A percentile compares a stretch with the other conserved stretches of the same genome.
Evolutionary conservation across 176 grass and related monocot genomes (phyloP).

Genomic region (Thalia dealbata): DNA sequence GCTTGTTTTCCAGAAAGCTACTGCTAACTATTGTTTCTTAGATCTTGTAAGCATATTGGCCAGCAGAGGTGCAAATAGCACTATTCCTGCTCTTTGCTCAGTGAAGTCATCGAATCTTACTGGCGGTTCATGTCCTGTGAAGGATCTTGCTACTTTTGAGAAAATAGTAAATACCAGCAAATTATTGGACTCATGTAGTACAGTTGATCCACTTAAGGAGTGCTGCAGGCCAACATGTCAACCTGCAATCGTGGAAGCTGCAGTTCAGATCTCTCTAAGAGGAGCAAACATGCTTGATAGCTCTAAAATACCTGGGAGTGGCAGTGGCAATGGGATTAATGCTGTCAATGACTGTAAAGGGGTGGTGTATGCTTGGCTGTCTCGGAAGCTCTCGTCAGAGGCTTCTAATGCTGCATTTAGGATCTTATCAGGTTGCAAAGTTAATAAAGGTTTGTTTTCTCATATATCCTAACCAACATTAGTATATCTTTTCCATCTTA

Average conservation of each 20-base stretch:
- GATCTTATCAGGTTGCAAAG: conserved; percentile 85
- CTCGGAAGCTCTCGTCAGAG: conserved; percentile 62
- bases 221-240: conserved; percentile 82
- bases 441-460: conserved; percentile 74
- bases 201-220: conserved; percentile 82
- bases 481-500: neutral
- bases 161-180: conserved; percentile 79
- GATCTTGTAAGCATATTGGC: conserved; percentile 77
- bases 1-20: conserved; percentile 67
- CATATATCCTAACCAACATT: conserved; percentile 2
- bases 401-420: conserved; percentile 64
- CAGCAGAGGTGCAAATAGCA: conserved; percentile 68
- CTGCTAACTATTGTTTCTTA: conserved; percentile 76
- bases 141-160: conserved; percentile 74
- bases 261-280: conserved; percentile 63
- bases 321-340: conserved; percentile 49
- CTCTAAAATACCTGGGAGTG: conserved; percentile 63
- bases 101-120: conserved; percentile 75
- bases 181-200: conserved; percentile 74
- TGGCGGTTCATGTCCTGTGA: conserved; percentile 72
- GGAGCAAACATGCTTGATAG: conserved; percentile 53
- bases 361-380: conserved; percentile 85
- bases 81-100: conserved; percentile 69
- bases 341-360: conserved; percentile 85
- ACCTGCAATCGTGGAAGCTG: conserved; percentile 85